Evolutionary conservation across 129 eudicot species (phyloP).

Genomic region (Ambrosia artemisiifolia): DNA sequence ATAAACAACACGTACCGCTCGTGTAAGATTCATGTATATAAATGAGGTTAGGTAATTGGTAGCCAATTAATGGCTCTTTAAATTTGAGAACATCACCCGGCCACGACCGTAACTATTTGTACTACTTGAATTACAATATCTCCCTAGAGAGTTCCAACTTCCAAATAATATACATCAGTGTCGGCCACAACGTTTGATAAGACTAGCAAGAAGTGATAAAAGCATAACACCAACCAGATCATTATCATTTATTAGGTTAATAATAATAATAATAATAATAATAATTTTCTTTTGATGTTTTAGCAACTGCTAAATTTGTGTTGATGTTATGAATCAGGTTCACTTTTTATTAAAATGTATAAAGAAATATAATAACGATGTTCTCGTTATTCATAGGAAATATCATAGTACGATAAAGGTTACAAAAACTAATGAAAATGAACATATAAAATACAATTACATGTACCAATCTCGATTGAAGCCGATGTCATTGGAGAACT

Average conservation of each 20-base stretch:
- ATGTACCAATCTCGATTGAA: no score
- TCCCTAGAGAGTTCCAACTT: background rate
- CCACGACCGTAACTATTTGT: background rate
- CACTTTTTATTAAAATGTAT: no score
- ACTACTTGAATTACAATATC: background rate
- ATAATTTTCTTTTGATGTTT: no score
- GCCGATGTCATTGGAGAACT: no score
- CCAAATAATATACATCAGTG: background rate
- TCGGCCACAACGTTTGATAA: background rate
- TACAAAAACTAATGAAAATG: no score
- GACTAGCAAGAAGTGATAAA: background rate
- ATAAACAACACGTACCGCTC: background rate
- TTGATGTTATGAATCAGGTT: no score
- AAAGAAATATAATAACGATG: no score
- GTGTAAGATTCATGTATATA: constrained; percentile 12
- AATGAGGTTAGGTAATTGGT: constrained; percentile 21
- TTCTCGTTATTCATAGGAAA: no score
- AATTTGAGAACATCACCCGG: background rate
- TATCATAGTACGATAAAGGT: no score
- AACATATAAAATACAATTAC: no score
- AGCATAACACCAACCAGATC: background rate
- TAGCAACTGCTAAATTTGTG: no score
- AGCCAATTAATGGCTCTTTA: constrained; percentile 10
- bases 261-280: no score
- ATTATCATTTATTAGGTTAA: background rate